Evolutionary conservation across 1,139 yeast genomes (phyloP).

Genomic region (Candida anutae): DNA sequence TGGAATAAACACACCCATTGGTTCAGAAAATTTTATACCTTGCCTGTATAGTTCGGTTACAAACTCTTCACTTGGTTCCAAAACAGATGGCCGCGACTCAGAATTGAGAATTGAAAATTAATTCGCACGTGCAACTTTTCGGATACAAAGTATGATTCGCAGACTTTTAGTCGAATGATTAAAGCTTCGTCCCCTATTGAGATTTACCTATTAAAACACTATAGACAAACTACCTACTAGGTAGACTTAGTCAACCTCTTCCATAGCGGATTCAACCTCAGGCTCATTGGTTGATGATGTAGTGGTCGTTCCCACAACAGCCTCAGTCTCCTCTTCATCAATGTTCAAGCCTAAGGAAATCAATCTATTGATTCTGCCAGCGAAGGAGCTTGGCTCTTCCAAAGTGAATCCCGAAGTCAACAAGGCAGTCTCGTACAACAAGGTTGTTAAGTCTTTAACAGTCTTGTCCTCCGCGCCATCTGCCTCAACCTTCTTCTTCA

Average conservation of each 20-base stretch:
- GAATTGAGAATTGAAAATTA: no score
- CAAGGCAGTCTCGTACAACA: slow-evolving; percentile 95
- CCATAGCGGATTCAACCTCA: slow-evolving; percentile 92
- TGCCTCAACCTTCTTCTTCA: slow-evolving; percentile 91
- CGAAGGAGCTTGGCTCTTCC: slow-evolving; percentile 97
- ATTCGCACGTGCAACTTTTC: no score
- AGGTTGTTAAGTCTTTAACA: slow-evolving; percentile 93
- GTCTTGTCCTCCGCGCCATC: slow-evolving; percentile 98
- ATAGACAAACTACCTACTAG: no score
- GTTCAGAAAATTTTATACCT: no score
- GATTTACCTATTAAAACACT: no score
- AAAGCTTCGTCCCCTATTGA: no score
- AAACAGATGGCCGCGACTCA: no score
- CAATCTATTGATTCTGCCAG: slow-evolving; percentile 96
- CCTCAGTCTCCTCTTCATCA: slow-evolving; percentile 74
- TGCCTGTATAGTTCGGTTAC: no score
- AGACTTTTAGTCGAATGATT: no score
- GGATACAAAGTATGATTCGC: no score
- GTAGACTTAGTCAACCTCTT: slow-evolving; percentile 93
- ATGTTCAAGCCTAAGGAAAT: slow-evolving; percentile 97
- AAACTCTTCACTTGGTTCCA: no score
- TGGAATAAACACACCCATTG: slow-evolving; percentile 72
- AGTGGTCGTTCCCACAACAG: slow-evolving; percentile 39
- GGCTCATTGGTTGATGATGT: slow-evolving; percentile 50
- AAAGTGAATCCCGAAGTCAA: slow-evolving; percentile 98